Evolutionary conservation across 2,329 filamentous ascomycete genomes (phyloP), one percentile per base, ranked within the genome.

Genomic region (Uncinocarpus reesii): DNA sequence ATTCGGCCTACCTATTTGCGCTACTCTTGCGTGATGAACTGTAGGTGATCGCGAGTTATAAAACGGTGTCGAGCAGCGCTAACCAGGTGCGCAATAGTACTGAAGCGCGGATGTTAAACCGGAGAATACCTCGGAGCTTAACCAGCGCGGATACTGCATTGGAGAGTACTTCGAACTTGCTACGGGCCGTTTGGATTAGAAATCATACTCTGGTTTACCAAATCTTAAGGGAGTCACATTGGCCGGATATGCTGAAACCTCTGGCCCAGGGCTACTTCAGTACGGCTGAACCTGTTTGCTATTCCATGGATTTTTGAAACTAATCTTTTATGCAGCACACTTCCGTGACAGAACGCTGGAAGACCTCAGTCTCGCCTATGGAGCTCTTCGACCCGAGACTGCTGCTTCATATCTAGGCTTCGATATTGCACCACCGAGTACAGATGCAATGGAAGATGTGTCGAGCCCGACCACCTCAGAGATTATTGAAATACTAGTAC

Each of bases 91-190:
- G 6, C 1, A 34, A 32, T 20, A 46, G 49, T 7, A 49, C 43
- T 38, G 67, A 69, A 62, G 65, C 67, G 45, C 66, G 64, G n/a
- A 60, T 64, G 34, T 53, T 68, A 49, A 65, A 60, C 4, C 55
- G 62, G 35, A 60, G 67, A 43, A 58, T 68, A 46, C 67, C 66
- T 0, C 53, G 53, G 41, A 51, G 51, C 1, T 45, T 69, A 15
- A 46, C 58, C 15, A 52, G 59, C 29, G 53, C 54, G 13, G 63
- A 67, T 43, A 37, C 57, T 8, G 56, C 59, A n/a, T 21, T 68
- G 24, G 61, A 66, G 42, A 65, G 60, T 42, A 64, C 63, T 35
- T 46, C 65, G n/a, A 55, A 53, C 5, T 52, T 69, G 15, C 49
- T 69, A 23, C 63, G 59, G 31, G 66, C 65, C 4, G 56, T 68